Percentiles rank a stretch among this genome's conserved stretches.
Evolutionary conservation across 768 basidiomycete species (phyloP).

Genomic region (Kwoniella newhampshirensis): DNA sequence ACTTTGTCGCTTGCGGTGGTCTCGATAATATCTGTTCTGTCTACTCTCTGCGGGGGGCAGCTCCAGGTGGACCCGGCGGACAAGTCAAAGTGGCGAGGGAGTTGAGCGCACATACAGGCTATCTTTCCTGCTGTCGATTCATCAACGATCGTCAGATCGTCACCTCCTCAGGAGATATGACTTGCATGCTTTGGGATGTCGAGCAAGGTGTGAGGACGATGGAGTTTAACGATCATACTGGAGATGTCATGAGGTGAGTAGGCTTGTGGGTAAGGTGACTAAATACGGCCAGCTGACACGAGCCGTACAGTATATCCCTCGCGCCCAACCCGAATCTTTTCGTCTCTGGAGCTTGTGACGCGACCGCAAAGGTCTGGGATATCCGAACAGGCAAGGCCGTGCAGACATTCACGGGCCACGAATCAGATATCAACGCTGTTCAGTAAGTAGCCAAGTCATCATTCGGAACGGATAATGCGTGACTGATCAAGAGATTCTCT

Average conservation of each 20-base stretch:
- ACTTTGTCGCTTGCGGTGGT: slow-evolving; percentile 97
- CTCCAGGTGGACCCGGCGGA: slow-evolving; percentile 57
- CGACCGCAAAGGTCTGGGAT: slow-evolving; percentile 98
- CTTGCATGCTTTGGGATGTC: slow-evolving; percentile 99
- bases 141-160: slow-evolving; percentile 99
- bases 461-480: too few relatives aligned
- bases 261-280: background rate
- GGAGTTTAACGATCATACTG: slow-evolving; percentile 98
- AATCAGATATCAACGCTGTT: slow-evolving; percentile 98
- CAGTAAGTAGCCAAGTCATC: too few relatives aligned
- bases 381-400: slow-evolving; percentile 96
- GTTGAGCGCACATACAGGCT: slow-evolving; percentile 94
- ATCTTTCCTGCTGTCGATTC: slow-evolving; percentile 96
- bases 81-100: slow-evolving; percentile 84
- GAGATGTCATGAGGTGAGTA: slow-evolving; percentile 96
- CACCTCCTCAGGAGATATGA: slow-evolving; percentile 98
- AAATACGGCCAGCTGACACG: background rate
- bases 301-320: slow-evolving; percentile 72
- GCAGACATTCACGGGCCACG: slow-evolving; percentile 97
- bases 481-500: too few relatives aligned
- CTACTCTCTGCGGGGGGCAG: slow-evolving; percentile 77
- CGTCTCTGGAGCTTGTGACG: slow-evolving; percentile 98
- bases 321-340: slow-evolving; percentile 92
- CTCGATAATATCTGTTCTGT: slow-evolving; percentile 99
- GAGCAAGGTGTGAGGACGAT: slow-evolving; percentile 96